These are phyloP conservation scores for Phialemonium atrogriseum DNA, from an alignment of 2,329 filamentous ascomycete genomes.

Conservation along the genomic window DNA sequence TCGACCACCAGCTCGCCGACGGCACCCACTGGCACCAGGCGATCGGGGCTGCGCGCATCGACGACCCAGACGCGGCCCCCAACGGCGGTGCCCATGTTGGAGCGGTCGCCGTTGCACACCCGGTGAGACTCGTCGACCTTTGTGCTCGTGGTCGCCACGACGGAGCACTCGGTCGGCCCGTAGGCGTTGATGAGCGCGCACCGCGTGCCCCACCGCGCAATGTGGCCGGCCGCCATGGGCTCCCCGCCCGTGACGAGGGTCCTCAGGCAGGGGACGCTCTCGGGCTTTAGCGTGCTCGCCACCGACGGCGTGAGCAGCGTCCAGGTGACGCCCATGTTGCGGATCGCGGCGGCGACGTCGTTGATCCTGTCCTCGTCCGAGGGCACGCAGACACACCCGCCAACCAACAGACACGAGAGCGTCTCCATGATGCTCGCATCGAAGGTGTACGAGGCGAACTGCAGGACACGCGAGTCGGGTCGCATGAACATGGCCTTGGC, in stretches of 20 bases:
- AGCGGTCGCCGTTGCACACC: slow-evolving; percentile 9
- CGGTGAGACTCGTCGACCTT: slow-evolving; percentile 11
- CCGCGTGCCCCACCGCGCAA: slow-evolving; percentile 11
- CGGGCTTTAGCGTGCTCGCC: slow-evolving; percentile 17
- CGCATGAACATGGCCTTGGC: slow-evolving; percentile 2
- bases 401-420: slow-evolving; percentile 5
- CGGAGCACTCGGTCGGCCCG: slow-evolving; percentile 18
- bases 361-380: slow-evolving; percentile 30
- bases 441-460: slow-evolving; percentile 1
- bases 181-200: slow-evolving; percentile 16
- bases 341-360: slow-evolving; percentile 23
- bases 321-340: slow-evolving; percentile 16
- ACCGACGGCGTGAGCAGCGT: slow-evolving; percentile 20
- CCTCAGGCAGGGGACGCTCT: slow-evolving; percentile 15
- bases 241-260: slow-evolving; percentile 19
- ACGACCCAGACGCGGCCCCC: slow-evolving; percentile 34
- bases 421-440: slow-evolving; percentile 13
- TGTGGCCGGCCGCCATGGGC: slow-evolving; percentile 13
- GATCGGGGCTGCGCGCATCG: slow-evolving; percentile 36
- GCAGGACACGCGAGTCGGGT: neutral
- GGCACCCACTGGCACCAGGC: slow-evolving; percentile 36
- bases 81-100: slow-evolving; percentile 16
- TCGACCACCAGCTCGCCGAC: slow-evolving; percentile 47
- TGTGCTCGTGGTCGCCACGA: slow-evolving; percentile 12
- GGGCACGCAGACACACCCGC: slow-evolving; percentile 25